Evolutionary conservation across 2,329 filamentous ascomycete genomes (phyloP).

Genomic region (Colletotrichum neosansevieriae): DNA sequence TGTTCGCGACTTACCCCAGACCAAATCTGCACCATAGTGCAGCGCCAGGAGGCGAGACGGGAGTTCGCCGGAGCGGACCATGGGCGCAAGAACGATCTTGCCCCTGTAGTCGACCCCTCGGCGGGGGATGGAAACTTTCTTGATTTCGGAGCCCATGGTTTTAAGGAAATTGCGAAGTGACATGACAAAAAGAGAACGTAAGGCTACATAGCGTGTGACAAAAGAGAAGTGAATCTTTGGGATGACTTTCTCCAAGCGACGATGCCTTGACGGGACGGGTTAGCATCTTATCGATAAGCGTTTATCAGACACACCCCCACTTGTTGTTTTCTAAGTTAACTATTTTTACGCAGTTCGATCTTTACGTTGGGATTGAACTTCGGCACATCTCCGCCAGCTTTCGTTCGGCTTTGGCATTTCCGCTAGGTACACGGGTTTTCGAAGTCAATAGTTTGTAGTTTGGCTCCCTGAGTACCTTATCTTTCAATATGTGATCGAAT

Average conservation of each 20-base stretch:
- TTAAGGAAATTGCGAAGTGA: slow-evolving; percentile 50
- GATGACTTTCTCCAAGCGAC: slow-evolving; percentile 24
- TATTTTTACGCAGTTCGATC: neutral
- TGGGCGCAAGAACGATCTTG: slow-evolving; percentile 94
- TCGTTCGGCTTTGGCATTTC: no score
- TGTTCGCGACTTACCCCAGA: slow-evolving; percentile 78
- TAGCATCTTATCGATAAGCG: slow-evolving; percentile 40
- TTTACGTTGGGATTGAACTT: neutral
- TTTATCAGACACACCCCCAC: neutral
- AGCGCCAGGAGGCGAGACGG: slow-evolving; percentile 89
- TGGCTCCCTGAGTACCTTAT: no score
- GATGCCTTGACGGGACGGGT: slow-evolving; percentile 38
- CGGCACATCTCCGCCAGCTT: no score
- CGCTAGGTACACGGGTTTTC: no score
- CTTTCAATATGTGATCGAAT: no score
- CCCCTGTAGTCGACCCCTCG: slow-evolving; percentile 94
- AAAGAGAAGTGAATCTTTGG: slow-evolving; percentile 17
- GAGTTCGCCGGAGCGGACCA: slow-evolving; percentile 97
- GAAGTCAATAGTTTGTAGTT: no score
- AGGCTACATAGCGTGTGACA: slow-evolving; percentile 21
- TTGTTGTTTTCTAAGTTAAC: neutral
- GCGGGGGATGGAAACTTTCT: slow-evolving; percentile 84
- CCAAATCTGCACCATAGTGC: slow-evolving; percentile 94
- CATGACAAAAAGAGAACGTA: slow-evolving; percentile 20
- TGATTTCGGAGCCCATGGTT: slow-evolving; percentile 69